Conservation (phyloP, 495 filamentous ascomycete genomes). For the Neurospora sp. region DNA sequence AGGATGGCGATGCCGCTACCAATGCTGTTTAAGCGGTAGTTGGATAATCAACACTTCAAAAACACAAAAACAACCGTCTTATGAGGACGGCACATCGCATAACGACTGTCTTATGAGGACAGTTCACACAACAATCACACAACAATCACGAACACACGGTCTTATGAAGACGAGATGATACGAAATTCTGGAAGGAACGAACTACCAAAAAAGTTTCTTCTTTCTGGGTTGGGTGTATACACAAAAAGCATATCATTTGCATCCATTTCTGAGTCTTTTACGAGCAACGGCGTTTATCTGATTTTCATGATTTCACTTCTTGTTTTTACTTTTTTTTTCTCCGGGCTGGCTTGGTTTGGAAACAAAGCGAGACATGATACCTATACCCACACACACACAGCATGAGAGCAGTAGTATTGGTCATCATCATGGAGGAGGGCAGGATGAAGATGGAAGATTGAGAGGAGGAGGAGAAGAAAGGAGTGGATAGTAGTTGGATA, state of each 20-base stretch:
- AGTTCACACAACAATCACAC: background rate
- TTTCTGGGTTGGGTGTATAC: background rate
- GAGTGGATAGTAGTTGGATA: background rate
- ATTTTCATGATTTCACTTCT: background rate
- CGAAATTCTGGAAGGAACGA: background rate
- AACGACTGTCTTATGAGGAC: background rate
- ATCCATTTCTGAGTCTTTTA: background rate
- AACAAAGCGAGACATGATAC: background rate
- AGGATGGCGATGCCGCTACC: conserved; percentile 15
- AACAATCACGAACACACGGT: background rate
- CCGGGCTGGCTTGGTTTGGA: background rate
- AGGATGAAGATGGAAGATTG: background rate
- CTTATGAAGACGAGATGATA: background rate
- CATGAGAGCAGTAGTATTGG: background rate
- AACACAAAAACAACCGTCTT: background rate
- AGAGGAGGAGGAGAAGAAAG: background rate
- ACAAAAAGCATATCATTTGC: background rate
- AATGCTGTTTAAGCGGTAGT: background rate
- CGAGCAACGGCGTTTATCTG: background rate
- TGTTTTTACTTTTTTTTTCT: background rate
- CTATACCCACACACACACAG: background rate
- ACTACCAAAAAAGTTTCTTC: background rate
- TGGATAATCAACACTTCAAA: background rate
- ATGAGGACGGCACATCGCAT: background rate
- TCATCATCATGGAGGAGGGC: background rate